phyloP scores from a whole-genome alignment of 495 filamentous ascomycete genomes.

The Clavariopsis aquatica region DNA sequence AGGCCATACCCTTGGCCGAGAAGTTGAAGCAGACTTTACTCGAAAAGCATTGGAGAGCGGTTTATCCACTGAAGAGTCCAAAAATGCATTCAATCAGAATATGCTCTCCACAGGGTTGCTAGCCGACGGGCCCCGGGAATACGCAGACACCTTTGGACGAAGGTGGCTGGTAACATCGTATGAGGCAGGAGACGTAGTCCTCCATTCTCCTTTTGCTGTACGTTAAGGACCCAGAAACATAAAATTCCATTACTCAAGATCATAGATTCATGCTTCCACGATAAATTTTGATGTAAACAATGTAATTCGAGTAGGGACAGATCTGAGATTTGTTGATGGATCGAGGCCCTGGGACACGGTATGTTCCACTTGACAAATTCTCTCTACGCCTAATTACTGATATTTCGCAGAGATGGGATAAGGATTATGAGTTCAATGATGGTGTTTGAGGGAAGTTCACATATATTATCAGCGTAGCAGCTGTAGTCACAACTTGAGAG shows the following conservation, averaged over 20 bases:
- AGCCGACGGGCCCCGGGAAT: conserved; percentile 35
- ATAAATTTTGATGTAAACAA: conserved; percentile 37
- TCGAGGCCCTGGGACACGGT: conserved; percentile 25
- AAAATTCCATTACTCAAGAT: neutral
- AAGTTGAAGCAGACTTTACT: conserved; percentile 38
- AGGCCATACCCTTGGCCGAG: conserved; percentile 35
- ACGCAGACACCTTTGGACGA: conserved; percentile 25
- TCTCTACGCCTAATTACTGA: neutral
- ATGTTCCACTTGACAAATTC: neutral
- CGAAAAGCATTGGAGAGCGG: conserved; percentile 32
- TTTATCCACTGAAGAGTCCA: conserved; percentile 35
- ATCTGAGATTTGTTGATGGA: conserved; percentile 34
- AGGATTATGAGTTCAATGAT: conserved; percentile 30
- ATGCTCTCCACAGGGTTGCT: conserved; percentile 40
- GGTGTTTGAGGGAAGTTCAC: conserved; percentile 19
- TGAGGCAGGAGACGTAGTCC: conserved; percentile 41
- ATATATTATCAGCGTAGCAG: too few species aligned
- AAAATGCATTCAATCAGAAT: conserved; percentile 42
- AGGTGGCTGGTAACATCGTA: conserved; percentile 39
- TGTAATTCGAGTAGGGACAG: conserved; percentile 38
- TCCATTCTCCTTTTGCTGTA: conserved; percentile 37
- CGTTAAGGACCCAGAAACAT: neutral
- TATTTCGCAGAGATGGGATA: conserved; percentile 20
- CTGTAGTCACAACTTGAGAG: too few species aligned
- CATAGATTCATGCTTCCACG: conserved; percentile 35